Percentiles rank a stretch among this genome's conserved stretches.
Conservation (phyloP, 2,329 filamentous ascomycete genomes). For the Colletotrichum paranaense region DNA sequence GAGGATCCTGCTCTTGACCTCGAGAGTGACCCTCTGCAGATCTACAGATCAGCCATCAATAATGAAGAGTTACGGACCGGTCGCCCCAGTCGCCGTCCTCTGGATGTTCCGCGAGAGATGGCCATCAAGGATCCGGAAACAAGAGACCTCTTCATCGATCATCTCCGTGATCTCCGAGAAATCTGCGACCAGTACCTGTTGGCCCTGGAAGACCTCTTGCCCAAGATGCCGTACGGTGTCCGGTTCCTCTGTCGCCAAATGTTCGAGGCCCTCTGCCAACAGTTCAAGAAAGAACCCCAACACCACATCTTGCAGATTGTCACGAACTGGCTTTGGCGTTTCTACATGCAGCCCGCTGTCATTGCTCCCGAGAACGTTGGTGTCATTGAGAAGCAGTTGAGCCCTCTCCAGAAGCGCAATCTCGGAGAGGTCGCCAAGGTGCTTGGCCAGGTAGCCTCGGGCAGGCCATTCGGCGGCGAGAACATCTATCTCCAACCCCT, state of each 20-base stretch:
- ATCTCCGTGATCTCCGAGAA: constrained; percentile 92
- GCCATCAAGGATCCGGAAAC: constrained; percentile 98
- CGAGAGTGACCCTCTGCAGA: constrained; percentile 97
- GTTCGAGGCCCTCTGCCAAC: constrained; percentile 80
- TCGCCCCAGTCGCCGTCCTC: constrained; percentile 80
- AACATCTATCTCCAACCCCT: constrained; percentile 96
- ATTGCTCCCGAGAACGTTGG: constrained; percentile 92
- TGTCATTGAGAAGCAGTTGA: constrained; percentile 88
- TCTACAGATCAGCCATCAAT: constrained; percentile 94
- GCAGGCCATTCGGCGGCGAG: constrained; percentile 90
- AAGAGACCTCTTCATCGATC: constrained; percentile 90
- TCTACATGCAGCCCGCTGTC: constrained; percentile 90
- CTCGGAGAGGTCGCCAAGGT: constrained; percentile 92
- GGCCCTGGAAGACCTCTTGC: constrained; percentile 83
- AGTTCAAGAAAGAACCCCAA: constrained; percentile 84
- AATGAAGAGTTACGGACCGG: constrained; percentile 97
- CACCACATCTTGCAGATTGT: constrained; percentile 85
- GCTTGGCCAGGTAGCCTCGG: constrained; percentile 87
- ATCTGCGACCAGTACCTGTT: constrained; percentile 92
- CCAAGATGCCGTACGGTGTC: constrained; percentile 92
- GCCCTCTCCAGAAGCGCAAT: constrained; percentile 93
- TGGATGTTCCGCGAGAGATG: constrained; percentile 89
- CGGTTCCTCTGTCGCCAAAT: constrained; percentile 89
- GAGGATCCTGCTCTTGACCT: constrained; percentile 92
- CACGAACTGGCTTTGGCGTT: constrained; percentile 92